Evolutionary conservation across 345 rosid species (phyloP).

Genomic region (Bruguiera parviflora): DNA sequence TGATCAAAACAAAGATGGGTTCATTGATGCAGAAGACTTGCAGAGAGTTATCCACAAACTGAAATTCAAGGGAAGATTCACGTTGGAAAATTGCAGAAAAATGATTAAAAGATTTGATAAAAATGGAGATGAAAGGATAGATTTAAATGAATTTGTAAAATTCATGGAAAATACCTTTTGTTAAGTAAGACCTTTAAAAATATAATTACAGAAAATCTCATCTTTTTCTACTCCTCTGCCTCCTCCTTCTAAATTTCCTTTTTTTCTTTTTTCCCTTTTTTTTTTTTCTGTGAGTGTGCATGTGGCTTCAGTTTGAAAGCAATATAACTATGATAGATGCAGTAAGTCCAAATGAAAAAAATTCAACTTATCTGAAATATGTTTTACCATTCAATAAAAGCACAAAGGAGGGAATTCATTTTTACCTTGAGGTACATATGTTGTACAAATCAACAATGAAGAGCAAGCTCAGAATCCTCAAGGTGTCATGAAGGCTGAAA

Average conservation of each 20-base stretch:
- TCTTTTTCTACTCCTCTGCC: neutral
- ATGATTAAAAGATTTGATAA: slow-evolving; percentile 65
- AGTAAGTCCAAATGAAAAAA: too few relatives aligned
- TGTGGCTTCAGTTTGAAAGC: too few relatives aligned
- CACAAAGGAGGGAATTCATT: too few relatives aligned
- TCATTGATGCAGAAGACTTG: slow-evolving; percentile 65
- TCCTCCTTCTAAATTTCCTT: neutral
- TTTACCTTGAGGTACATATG: too few relatives aligned
- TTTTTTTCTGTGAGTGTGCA: neutral
- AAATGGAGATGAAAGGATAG: slow-evolving; percentile 58
- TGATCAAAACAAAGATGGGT: slow-evolving; percentile 76
- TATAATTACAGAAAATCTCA: neutral
- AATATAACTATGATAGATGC: too few relatives aligned
- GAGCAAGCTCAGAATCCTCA: neutral
- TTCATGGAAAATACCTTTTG: slow-evolving; percentile 60
- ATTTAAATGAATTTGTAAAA: slow-evolving; percentile 64
- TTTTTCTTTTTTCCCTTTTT: too few relatives aligned
- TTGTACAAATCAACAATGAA: too few relatives aligned
- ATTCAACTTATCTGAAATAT: too few relatives aligned
- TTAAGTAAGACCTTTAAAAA: slow-evolving; percentile 20
- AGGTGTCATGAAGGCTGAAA: neutral
- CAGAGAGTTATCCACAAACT: slow-evolving; percentile 53
- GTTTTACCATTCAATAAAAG: too few relatives aligned
- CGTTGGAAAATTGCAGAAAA: slow-evolving; percentile 47
- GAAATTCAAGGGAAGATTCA: slow-evolving; percentile 49